phyloP scores from a whole-genome alignment of 164 flowering plant genomes.

The Euptelea pleiosperma region DNA sequence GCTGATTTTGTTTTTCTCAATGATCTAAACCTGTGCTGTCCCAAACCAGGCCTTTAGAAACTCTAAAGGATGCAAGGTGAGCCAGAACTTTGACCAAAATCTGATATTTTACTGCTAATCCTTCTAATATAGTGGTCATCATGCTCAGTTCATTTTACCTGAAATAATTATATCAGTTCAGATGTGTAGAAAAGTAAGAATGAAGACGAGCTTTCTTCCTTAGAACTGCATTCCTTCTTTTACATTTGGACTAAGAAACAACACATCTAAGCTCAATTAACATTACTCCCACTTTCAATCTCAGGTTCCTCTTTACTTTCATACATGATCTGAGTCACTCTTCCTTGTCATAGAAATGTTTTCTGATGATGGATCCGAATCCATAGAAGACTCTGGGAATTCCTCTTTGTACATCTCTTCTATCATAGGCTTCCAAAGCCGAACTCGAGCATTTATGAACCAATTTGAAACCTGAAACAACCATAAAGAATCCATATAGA shows the following conservation, averaged over 20 bases:
- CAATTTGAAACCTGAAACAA: slow-evolving; percentile 76
- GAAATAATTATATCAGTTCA: neutral
- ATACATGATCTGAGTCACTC: slow-evolving; percentile 26
- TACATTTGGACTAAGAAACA: no score
- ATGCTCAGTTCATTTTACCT: neutral
- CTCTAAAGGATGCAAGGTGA: no score
- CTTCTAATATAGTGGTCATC: neutral
- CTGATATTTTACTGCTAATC: no score
- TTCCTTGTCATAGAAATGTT: slow-evolving; percentile 25
- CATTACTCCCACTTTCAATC: neutral
- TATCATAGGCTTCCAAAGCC: slow-evolving; percentile 92
- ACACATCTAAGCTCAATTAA: no score
- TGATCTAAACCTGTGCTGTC: no score
- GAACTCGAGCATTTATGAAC: slow-evolving; percentile 87
- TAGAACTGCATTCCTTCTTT: neutral
- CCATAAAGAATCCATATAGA: neutral
- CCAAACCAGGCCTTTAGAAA: no score
- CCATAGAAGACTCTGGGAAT: slow-evolving; percentile 54
- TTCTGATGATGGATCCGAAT: slow-evolving; percentile 37
- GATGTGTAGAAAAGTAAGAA: neutral
- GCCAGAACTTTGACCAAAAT: no score
- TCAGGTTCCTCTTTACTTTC: slow-evolving; percentile 10
- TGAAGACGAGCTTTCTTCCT: neutral
- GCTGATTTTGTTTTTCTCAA: no score
- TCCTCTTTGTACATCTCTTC: slow-evolving; percentile 91